Base-by-base conservation (phyloP, 495 filamentous ascomycete genomes). In the Thozetella sp. region DNA sequence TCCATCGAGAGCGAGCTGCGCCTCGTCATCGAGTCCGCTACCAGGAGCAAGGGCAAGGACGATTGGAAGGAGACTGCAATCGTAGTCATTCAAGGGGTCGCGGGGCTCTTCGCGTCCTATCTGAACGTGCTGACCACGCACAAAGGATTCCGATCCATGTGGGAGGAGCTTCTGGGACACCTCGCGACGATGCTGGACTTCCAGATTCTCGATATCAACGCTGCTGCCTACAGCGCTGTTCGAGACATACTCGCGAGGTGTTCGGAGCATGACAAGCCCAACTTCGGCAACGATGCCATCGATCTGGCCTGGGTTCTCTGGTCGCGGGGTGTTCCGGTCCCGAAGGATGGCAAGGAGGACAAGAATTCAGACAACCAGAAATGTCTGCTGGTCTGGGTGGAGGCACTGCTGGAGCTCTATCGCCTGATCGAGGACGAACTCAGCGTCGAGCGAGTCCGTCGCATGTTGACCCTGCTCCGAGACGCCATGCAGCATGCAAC, bases 51-150 rank as follows among this genome's bases (percentile, higher is more conserved):
- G 6, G 66, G 70, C 30, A 78, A 74, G 12, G 58, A 54, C 37
- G 82, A 83, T 24, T 94, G 91, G 91, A 82, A 89, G 37, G 90
- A 93, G 45, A 93, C 92, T 0, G 84, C 89, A 2, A 88, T 90
- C 9, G 80, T 93, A 25, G 83, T 93, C 43, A 74, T 93, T 20
- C 86, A 84, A 52, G 90, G 91, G 0, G 80, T 90, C 23, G 86
- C 88, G 1, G 85, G 77, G 40, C 72, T 95, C 10, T 82, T 93
- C 40, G 81, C 84, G 1, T 86, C 83, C 26, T 92, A 90, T 64
- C 83, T 92, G 24, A 81, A 86, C 34, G 76, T 84, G 0, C 76
- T 90, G 25, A 76, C 80, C 1, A 76, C 72, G 11, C 84, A 90
- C 63, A 66, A 72, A 2, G 73, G 77, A 1, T 91, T 93, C 54